Evolutionary conservation across 352 stramenopile genomes (phyloP), one percentile per base, ranked within the genome.

Genomic region (Albugo laibachii): DNA sequence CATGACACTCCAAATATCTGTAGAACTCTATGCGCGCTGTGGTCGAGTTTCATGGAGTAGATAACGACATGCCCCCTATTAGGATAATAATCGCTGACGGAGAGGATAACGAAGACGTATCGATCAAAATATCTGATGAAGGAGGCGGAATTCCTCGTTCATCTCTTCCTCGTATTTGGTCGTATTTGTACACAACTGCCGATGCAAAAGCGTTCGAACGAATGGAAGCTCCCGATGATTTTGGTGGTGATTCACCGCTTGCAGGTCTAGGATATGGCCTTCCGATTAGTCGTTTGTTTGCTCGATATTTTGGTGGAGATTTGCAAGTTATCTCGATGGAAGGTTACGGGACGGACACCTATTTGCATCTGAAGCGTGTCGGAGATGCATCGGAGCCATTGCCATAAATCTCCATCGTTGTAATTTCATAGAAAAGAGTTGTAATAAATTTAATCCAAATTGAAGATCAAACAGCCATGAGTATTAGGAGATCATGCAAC

Each of bases 271-370:
- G 95, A 46, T 98, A 98, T 53, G 95, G 95, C 0, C 65, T 99
- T 39, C 95, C 95, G 10, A 96, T 96, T 48, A 89, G 73, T 50
- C 70, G 94, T 14, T 83, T 95, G n/a, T 99, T 99, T 65, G 93
- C 94, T 55, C 82, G 95, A 47, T 99, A 99, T 71, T 99, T 99
- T 66, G 96, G 95, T 19, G 96, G 96, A 15, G 95, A 99, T 63
- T 63, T 99, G 16, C 91, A 95, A 57, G 94, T 99, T 46, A 98
- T 99, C 64, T 98, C 92, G 12, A 99, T 99, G 93, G 95, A 99
- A 54, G 96, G 96, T 16, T 99, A 98, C 60, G 95, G 95, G 39
- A 99, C 95, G 0, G 96, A 99, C 65, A 81, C 87, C n/a, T 97
- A 96, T 54, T 53, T 97, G 52, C 85, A 97, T 47, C 50, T 97